A percentile compares a stretch with the other conserved stretches of the same genome.
These are phyloP conservation scores for Calonectria pseudoturangicola DNA, from an alignment of 2,329 filamentous ascomycete genomes.

Conservation along the genomic window DNA sequence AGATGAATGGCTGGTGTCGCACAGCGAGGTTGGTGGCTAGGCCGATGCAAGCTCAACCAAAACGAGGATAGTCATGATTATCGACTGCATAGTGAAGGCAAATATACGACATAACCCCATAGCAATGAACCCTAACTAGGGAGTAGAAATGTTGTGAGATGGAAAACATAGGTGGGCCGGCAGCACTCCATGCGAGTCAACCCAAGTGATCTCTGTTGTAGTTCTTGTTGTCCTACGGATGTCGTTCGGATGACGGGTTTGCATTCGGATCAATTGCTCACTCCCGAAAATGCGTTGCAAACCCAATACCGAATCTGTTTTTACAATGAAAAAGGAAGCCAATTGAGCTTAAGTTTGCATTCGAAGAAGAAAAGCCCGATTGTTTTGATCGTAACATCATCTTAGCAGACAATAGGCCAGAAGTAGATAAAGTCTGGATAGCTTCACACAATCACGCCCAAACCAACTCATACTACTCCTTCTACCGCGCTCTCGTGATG, in stretches of 20 bases:
- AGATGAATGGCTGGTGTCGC: slow-evolving; percentile 42
- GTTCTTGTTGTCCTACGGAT: not conserved
- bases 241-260: not conserved
- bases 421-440: too few species aligned
- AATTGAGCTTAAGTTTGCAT: too few species aligned
- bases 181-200: not conserved
- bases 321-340: not conserved
- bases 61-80: slow-evolving; percentile 1
- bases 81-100: not conserved
- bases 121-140: not conserved
- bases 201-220: not conserved
- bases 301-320: not conserved
- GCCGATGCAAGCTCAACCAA: slow-evolving; percentile 30
- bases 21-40: slow-evolving; percentile 40
- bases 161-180: not conserved
- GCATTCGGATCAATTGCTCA: slow-evolving; percentile 2
- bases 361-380: too few species aligned
- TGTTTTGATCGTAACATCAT: too few species aligned
- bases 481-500: not conserved
- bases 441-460: not conserved
- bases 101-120: not conserved
- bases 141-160: slow-evolving; percentile 9
- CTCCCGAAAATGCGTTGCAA: not conserved
- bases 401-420: too few species aligned
- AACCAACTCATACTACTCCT: not conserved